Conservation (phyloP, 176 grass and related monocot genomes). For the Eragrostis curvula region DNA sequence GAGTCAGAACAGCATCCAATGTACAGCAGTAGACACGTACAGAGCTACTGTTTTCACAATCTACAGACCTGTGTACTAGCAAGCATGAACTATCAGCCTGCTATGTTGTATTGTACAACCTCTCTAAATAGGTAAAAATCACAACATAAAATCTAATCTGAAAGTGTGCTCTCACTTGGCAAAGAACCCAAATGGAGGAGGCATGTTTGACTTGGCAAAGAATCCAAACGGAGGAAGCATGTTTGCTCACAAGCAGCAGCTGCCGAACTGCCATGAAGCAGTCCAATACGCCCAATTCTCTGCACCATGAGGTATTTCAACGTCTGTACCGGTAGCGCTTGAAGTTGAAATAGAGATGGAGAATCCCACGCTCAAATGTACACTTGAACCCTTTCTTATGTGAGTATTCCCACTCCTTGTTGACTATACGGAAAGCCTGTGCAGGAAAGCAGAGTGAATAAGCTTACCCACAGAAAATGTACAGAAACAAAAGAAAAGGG, state of each 20-base stretch:
- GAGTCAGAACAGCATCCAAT: neutral
- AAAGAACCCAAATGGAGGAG: neutral
- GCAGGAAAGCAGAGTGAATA: neutral
- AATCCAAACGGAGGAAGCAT: neutral
- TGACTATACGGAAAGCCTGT: conserved; percentile 90
- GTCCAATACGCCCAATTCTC: neutral
- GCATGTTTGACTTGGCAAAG: neutral
- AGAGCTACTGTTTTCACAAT: neutral
- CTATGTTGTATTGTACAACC: neutral
- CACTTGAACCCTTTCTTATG: conserved; percentile 99
- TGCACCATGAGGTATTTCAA: conserved; percentile 1
- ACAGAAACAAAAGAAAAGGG: neutral
- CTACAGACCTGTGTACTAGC: conserved; percentile 3
- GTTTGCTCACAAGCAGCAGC: neutral
- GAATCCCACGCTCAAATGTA: conserved; percentile 95
- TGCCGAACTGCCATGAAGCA: neutral
- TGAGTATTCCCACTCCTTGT: conserved; percentile 99
- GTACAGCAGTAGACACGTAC: conserved; percentile 30
- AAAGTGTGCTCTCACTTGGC: neutral
- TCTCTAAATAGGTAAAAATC: neutral
- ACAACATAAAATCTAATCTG: neutral
- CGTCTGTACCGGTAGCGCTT: conserved; percentile 91
- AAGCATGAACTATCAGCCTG: conserved; percentile 25
- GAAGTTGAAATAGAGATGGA: conserved; percentile 98
- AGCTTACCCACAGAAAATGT: conserved; percentile 9